Percentiles rank a stretch among this genome's conserved stretches.
These are phyloP conservation scores for Medicago ruthenica DNA, from an alignment of 306 rosid genomes.

Conservation along the genomic window DNA sequence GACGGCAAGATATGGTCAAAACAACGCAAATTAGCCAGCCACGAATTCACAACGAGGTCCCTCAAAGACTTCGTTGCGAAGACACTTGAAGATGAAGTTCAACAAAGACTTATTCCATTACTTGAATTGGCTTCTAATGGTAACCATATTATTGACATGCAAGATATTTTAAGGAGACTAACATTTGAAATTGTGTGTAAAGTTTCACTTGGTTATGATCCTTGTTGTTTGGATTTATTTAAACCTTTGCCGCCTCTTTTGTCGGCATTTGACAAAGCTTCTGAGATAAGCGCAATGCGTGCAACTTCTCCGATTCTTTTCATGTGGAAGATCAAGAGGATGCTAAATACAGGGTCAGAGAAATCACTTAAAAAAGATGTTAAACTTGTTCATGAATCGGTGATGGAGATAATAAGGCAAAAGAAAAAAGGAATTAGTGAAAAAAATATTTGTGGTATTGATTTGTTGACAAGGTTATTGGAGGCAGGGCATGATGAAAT, in stretches of 20 bases:
- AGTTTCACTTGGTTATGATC: slow-evolving; percentile 66
- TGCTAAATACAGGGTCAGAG: slow-evolving; percentile 65
- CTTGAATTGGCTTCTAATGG: slow-evolving; percentile 51
- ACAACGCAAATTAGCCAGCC: slow-evolving; percentile 82
- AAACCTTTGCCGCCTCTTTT: slow-evolving; percentile 52
- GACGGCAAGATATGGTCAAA: slow-evolving; percentile 74
- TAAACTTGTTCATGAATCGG: slow-evolving; percentile 51
- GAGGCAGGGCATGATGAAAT: slow-evolving; percentile 57
- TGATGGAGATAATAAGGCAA: slow-evolving; percentile 49
- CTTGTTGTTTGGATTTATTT: slow-evolving; percentile 56
- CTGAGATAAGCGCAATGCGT: slow-evolving; percentile 66
- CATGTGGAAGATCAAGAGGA: slow-evolving; percentile 68
- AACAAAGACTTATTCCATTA: slow-evolving; percentile 56
- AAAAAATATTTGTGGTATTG: slow-evolving; percentile 8
- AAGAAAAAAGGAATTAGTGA: slow-evolving; percentile 40
- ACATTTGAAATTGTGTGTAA: slow-evolving; percentile 72
- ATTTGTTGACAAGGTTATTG: slow-evolving; percentile 60
- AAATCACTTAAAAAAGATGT: slow-evolving; percentile 56
- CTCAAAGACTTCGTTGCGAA: slow-evolving; percentile 58
- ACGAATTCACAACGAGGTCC: slow-evolving; percentile 65
- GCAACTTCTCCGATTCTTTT: slow-evolving; percentile 53
- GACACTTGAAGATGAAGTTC: slow-evolving; percentile 64
- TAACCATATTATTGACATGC: slow-evolving; percentile 60
- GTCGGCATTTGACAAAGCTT: slow-evolving; percentile 65
- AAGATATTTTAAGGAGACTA: slow-evolving; percentile 65